These are phyloP conservation scores for Clarireedia sp. DNA, from an alignment of 2,329 filamentous ascomycete genomes.

Conservation along the genomic window DNA sequence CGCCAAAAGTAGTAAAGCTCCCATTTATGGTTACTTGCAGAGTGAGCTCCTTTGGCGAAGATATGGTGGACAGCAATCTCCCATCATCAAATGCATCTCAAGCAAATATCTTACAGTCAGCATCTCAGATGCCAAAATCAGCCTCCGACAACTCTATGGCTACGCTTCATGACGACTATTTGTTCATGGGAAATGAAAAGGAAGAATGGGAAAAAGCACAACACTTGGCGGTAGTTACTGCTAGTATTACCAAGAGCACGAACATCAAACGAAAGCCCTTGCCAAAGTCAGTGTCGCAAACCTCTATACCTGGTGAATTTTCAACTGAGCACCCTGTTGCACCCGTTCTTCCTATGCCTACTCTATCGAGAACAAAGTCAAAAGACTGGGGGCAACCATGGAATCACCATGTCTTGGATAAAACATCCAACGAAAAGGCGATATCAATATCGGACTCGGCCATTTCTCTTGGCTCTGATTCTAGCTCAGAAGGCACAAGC, in stretches of 20 bases:
- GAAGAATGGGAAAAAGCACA: slow-evolving; percentile 4
- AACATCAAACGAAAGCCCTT: slow-evolving; percentile 16
- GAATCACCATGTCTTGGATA: slow-evolving; percentile 15
- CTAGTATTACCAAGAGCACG: not conserved
- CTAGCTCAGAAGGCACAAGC: slow-evolving; percentile 14
- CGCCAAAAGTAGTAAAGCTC: slow-evolving; percentile 7
- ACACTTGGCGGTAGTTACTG: not conserved
- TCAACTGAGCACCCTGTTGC: slow-evolving; percentile 12
- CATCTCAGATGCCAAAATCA: not conserved
- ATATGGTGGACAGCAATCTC: slow-evolving; percentile 18
- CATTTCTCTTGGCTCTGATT: slow-evolving; percentile 16
- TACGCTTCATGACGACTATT: slow-evolving; percentile 11
- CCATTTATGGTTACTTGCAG: slow-evolving; percentile 12
- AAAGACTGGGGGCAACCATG: slow-evolving; percentile 19
- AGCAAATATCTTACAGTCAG: slow-evolving; percentile 7
- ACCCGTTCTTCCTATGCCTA: not conserved
- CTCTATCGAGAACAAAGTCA: not conserved
- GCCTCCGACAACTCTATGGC: not conserved
- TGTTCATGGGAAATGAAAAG: slow-evolving; percentile 8
- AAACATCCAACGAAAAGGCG: slow-evolving; percentile 5
- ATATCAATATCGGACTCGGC: slow-evolving; percentile 17
- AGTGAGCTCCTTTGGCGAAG: slow-evolving; percentile 16
- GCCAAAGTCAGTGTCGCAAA: slow-evolving; percentile 5
- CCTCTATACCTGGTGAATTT: slow-evolving; percentile 6
- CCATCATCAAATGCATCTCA: slow-evolving; percentile 4